phyloP scores from a whole-genome alignment of 2,329 filamentous ascomycete genomes.

The Fusarium humuli region DNA sequence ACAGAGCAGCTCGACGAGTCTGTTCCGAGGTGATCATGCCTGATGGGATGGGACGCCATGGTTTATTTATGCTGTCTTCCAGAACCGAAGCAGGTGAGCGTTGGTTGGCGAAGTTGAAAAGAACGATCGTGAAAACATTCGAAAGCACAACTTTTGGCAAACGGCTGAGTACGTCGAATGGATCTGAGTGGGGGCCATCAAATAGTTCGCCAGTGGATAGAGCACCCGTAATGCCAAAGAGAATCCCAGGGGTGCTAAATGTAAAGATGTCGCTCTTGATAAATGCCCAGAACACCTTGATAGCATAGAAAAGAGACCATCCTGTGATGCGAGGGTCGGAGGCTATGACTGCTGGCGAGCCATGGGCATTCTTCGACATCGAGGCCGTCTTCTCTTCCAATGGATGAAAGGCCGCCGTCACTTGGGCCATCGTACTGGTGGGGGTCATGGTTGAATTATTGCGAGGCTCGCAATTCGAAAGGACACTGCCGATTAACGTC shows the following conservation, averaged over 20 bases:
- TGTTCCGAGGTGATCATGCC: neutral
- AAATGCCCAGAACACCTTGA: neutral
- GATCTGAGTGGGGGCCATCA: accelerated
- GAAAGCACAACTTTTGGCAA: neutral
- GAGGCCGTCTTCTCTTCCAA: neutral
- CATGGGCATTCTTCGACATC: accelerated
- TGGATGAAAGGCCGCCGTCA: neutral
- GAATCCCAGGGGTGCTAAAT: neutral
- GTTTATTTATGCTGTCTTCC: neutral
- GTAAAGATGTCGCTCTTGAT: neutral
- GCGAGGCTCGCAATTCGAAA: accelerated
- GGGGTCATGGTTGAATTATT: too few species aligned
- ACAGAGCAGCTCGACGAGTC: neutral
- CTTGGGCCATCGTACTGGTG: neutral
- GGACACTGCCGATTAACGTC: accelerated
- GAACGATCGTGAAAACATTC: neutral
- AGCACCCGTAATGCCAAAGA: neutral
- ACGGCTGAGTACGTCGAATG: accelerated
- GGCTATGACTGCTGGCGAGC: accelerated
- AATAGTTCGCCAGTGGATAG: accelerated
- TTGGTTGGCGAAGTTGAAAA: neutral
- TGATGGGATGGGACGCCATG: neutral
- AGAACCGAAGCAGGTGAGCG: neutral
- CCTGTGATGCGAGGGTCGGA: accelerated
- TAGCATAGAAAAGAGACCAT: neutral